Base-by-base conservation (phyloP, 495 filamentous ascomycete species). In the Annulohypoxylon bovei region DNA sequence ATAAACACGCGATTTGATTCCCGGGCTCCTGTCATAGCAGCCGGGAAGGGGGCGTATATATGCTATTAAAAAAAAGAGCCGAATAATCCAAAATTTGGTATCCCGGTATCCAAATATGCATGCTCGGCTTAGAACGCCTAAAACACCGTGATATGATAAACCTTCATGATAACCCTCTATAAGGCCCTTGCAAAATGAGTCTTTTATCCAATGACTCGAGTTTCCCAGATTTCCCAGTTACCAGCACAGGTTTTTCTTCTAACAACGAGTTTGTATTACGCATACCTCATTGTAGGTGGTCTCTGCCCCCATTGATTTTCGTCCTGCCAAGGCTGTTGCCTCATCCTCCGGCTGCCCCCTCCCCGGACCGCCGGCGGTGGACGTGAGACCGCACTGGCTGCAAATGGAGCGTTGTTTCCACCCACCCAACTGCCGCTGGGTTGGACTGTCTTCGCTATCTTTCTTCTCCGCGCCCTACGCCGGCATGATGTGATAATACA, bases 401-500 rank as follows among this genome's bases (percentile, higher is more conserved):
- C 63, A 61, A 61, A 71, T 5, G 46, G 64, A 22, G 60, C 64
- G 25, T 59, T 54, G 47, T 71, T 66, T 12, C 75, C 75, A 22
- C 67, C 67, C 8, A 70, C 70, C 75, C 75, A 77, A 12, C 70
- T 77, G 27, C 49, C 62, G 28, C 65, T 75, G 7, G 75, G 64
- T 49, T 69, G 67, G 9, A 57, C 32, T 6, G 64, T 67, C 56
- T 65, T 74, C 8, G 70, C 61, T 54, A 73, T 46, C 65, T 37
- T 75, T 20, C 65, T 73, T 53, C 72, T 69, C 35, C 75, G 73
- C 30, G 47, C 23, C 33, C 72, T 73, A 3, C 83, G 80, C 23
- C 88, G 80, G 70, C 87, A 91, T 23, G 85, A 83, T 50, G 80
- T 84, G 52, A 83, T 79, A 66, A 87, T 82, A 74, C 91, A 93